phyloP scores from a whole-genome alignment of 2,329 filamentous ascomycete genomes.

The Tolypocladium amazonense region DNA sequence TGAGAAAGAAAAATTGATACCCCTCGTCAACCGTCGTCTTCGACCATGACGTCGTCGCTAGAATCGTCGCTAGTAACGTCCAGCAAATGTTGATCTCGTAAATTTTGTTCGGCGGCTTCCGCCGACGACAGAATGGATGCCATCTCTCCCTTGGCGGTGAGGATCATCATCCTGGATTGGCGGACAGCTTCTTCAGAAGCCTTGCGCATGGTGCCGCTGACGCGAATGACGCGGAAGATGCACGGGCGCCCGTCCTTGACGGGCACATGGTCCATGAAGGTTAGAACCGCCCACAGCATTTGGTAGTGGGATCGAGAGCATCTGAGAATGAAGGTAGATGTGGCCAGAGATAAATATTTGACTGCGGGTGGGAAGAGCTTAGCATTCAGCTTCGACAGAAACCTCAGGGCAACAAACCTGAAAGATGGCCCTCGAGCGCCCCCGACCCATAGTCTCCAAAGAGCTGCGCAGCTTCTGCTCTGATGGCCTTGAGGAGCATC shows the following conservation, averaged over 20 bases:
- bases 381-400: background rate
- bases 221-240: conserved; percentile 73
- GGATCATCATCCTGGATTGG: conserved; percentile 60
- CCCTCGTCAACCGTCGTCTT: conserved; percentile 30
- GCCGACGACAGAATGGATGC: conserved; percentile 4
- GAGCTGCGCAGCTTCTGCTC: conserved; percentile 56
- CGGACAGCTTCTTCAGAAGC: conserved; percentile 82
- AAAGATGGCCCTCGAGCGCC: conserved; percentile 56
- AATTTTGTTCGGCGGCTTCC: conserved; percentile 6
- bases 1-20: conserved; percentile 52
- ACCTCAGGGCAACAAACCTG: conserved; percentile 37
- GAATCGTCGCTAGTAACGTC: conserved; percentile 32
- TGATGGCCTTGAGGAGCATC: conserved; percentile 57
- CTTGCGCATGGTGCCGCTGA: conserved; percentile 89
- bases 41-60: conserved; percentile 32
- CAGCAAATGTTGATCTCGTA: conserved; percentile 20
- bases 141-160: conserved; percentile 45
- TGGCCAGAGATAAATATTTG: conserved; percentile 87
- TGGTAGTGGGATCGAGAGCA: conserved; percentile 75
- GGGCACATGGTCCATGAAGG: conserved; percentile 64
- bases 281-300: conserved; percentile 82
- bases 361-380: conserved; percentile 37
- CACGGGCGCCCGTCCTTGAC: conserved; percentile 51
- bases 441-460: conserved; percentile 88
- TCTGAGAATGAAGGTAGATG: conserved; percentile 84